Conservation (phyloP, 345 rosid genomes). For the Garcia nutans region DNA sequence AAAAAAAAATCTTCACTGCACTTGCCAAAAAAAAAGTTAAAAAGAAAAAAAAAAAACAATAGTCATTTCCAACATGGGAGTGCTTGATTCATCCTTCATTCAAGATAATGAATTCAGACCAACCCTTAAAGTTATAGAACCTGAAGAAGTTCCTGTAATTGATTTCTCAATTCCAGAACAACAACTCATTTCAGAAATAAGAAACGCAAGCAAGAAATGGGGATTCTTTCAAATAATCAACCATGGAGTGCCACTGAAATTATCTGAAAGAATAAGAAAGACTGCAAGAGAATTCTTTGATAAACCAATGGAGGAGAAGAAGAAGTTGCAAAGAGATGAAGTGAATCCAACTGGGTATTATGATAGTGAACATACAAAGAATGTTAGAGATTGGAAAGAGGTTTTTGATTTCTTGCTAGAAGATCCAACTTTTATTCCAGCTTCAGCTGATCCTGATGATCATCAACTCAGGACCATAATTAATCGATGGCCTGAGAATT, state of each 20-base stretch:
- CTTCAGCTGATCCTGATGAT: constrained; percentile 53
- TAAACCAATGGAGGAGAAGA: constrained; percentile 54
- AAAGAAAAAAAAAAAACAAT: too few relatives aligned
- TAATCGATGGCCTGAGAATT: constrained; percentile 75
- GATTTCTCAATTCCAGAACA: constrained; percentile 44
- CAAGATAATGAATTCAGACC: constrained; percentile 28
- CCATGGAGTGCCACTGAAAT: constrained; percentile 64
- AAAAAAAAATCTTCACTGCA: too few relatives aligned
- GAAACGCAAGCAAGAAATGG: constrained; percentile 68
- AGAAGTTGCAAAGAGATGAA: constrained; percentile 62
- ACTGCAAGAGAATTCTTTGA: constrained; percentile 51
- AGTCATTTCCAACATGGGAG: constrained; percentile 15
- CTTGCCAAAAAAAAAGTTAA: too few relatives aligned
- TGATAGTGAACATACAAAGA: constrained; percentile 83
- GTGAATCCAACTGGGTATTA: constrained; percentile 66
- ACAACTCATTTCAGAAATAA: constrained; percentile 42
- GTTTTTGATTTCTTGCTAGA: constrained; percentile 61
- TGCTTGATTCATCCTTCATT: constrained; percentile 26
- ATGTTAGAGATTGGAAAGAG: constrained; percentile 93
- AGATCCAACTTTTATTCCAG: constrained; percentile 62
- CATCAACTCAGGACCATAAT: constrained; percentile 41
- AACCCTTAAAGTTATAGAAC: background rate
- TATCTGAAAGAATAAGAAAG: constrained; percentile 36
- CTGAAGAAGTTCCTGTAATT: constrained; percentile 36
- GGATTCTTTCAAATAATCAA: constrained; percentile 84